These are phyloP conservation scores for Sporothrix variecibatus DNA, from an alignment of 2,329 filamentous ascomycete species.

Conservation along the genomic window DNA sequence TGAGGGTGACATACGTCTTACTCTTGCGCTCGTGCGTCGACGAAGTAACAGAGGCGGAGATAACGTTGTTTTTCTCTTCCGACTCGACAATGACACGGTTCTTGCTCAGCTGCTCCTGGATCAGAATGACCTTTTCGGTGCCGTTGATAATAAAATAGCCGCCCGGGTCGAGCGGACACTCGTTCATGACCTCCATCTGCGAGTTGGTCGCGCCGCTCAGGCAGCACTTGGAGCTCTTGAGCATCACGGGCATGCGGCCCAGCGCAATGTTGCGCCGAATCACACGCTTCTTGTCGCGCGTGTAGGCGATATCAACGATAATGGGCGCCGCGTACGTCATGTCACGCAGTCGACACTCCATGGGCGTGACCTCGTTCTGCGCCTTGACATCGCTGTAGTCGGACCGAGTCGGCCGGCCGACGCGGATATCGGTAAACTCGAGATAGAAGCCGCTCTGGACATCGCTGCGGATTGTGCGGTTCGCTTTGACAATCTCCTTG, in stretches of 20 bases:
- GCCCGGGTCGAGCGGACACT: conserved; percentile 93
- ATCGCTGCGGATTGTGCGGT: conserved; percentile 85
- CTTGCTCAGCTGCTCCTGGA: conserved; percentile 98
- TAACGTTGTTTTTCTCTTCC: conserved; percentile 86
- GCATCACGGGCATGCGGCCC: conserved; percentile 93
- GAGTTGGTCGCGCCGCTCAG: conserved; percentile 79
- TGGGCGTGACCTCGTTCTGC: conserved; percentile 78
- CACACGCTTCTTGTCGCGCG: conserved; percentile 75
- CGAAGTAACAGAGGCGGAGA: conserved; percentile 94
- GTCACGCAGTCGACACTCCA: conserved; percentile 93
- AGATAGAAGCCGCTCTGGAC: conserved; percentile 91
- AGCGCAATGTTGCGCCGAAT: conserved; percentile 77
- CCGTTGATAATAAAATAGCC: conserved; percentile 98
- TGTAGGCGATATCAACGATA: conserved; percentile 87
- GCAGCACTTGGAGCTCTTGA: conserved; percentile 91
- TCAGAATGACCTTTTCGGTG: conserved; percentile 97
- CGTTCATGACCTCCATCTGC: conserved; percentile 89
- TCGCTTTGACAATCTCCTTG: conserved; percentile 93
- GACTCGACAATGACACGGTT: conserved; percentile 97
- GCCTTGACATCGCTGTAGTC: conserved; percentile 73
- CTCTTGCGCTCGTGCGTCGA: conserved; percentile 97
- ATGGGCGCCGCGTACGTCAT: conserved; percentile 98
- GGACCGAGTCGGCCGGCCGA: conserved; percentile 76
- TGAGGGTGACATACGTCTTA: conserved; percentile 92
- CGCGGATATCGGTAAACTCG: conserved; percentile 88